These are phyloP conservation scores for Phytophthora constricta DNA, from an alignment of 352 stramenopile species.

Conservation along the genomic window DNA sequence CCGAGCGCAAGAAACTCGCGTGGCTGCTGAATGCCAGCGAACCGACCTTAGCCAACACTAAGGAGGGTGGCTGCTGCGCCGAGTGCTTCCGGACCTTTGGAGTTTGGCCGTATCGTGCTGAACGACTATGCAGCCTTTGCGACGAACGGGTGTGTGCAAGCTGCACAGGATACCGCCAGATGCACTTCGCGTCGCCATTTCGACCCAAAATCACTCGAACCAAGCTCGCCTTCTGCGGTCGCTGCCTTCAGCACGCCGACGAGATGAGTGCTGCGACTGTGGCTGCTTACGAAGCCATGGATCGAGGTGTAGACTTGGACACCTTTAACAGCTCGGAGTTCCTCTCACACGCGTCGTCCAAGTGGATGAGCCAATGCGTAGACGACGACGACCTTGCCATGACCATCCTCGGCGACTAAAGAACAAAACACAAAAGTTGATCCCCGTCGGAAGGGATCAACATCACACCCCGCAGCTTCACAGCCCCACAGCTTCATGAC, in stretches of 20 bases:
- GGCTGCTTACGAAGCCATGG: constrained; percentile 38
- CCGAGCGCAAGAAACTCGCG: constrained; percentile 42
- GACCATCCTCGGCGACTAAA: constrained; percentile 42
- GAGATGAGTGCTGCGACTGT: constrained; percentile 35
- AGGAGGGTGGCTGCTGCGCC: constrained; percentile 34
- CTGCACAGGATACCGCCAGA: constrained; percentile 32
- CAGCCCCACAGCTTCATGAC: neutral
- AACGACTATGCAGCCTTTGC: constrained; percentile 41
- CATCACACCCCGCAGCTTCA: too few species aligned
- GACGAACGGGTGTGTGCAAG: constrained; percentile 40
- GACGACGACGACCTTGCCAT: constrained; percentile 42
- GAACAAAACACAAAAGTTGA: constrained; percentile 10
- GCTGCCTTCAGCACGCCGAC: constrained; percentile 37
- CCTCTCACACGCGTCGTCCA: constrained; percentile 13
- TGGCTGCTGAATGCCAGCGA: constrained; percentile 41
- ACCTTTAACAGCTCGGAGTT: constrained; percentile 26
- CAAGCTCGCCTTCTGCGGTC: constrained; percentile 39
- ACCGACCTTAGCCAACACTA: constrained; percentile 29
- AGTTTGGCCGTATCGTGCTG: constrained; percentile 29
- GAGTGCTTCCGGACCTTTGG: constrained; percentile 39
- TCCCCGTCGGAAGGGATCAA: constrained; percentile 24
- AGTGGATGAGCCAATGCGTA: constrained; percentile 30
- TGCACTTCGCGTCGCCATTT: constrained; percentile 37
- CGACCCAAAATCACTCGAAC: constrained; percentile 32
- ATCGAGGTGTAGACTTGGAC: constrained; percentile 27